Base-by-base conservation (phyloP, 1,284 basidiomycete species). In the Psilocybe mexicana region DNA sequence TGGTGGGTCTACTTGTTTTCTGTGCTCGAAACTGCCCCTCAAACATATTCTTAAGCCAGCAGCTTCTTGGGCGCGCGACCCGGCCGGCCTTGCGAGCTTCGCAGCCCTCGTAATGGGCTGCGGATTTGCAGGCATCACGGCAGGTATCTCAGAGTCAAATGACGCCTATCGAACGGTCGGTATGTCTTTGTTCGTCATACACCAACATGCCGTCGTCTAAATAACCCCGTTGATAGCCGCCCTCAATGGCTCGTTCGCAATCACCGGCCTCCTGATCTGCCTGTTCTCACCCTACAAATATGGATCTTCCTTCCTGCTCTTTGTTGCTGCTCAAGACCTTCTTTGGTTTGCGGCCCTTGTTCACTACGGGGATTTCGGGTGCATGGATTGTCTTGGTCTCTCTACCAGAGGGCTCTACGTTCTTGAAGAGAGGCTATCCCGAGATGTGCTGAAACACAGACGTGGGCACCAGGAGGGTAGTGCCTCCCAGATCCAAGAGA, bases 151-250 rank as follows among this genome's bases (percentile, higher is more conserved):
- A 25, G 47, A 54, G 30, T 61, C 62, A 10, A 57, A 66, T 26
- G 62, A 64, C 38, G 66, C 63, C 6, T 64, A 65, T 51, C 62
- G 64, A 46, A 56, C 58, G 18, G 54, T 67, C 24, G 66, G 66
- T 66, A 53, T n/a, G 63, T 59, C n/a, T 40, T 40, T 8, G 5
- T 8, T 33, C 25, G 8, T 6, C 25, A 42, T 50, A 6, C 24
- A 30, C 23, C 3, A 48, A 12, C 18, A 26, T 7, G 8, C 30
- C 0, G n/a, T 6, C 36, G 42, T 35, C 25, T 43, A 6, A 12
- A 28, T 10, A 44, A 18, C 18, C 18, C 18, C 46, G 6, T 33
- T 42, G 4, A 26, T 36, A 66, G 66, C 66, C 3, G 62, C 66
- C 1, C 43, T 67, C n/a, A 65, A 66, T 48, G 66, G 64, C 2